Conservation (phyloP, 1,284 basidiomycete species). For the Sanghuangporus weigelae region DNA sequence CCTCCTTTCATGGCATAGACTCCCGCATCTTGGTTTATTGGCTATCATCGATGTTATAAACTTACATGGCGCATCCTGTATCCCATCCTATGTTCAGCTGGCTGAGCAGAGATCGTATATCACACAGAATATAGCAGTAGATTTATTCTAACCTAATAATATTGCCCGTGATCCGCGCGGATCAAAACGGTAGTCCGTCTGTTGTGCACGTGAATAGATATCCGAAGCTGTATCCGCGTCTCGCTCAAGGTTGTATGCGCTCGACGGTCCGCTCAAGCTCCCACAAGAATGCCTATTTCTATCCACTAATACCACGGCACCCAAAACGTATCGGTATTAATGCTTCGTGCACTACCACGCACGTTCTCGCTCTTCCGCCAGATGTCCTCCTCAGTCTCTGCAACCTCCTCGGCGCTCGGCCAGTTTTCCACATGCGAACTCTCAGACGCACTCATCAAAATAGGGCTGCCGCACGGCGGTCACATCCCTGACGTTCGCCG, state of each 20-base stretch:
- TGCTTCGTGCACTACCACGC: slow-evolving; percentile 7
- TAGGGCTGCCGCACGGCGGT: slow-evolving; percentile 73
- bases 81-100: not conserved
- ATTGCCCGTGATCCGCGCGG: not conserved
- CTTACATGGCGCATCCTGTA: not conserved
- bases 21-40: not conserved
- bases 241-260: not conserved
- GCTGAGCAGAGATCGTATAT: not conserved
- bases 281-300: not conserved
- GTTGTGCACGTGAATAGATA: not conserved
- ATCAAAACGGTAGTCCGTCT: not conserved
- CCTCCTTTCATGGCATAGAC: not conserved
- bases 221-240: not conserved
- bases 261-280: not conserved
- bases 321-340: not conserved
- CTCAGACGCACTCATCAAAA: slow-evolving; percentile 88
- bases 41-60: not conserved
- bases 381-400: slow-evolving; percentile 9
- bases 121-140: not conserved
- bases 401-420: slow-evolving; percentile 27
- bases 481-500: slow-evolving; percentile 75
- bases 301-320: not conserved
- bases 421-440: slow-evolving; percentile 75
- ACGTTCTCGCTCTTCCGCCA: slow-evolving; percentile 1
- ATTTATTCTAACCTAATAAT: too few species aligned